phyloP scores from a whole-genome alignment of 352 stramenopile species.

The Phytopythium boreale region DNA sequence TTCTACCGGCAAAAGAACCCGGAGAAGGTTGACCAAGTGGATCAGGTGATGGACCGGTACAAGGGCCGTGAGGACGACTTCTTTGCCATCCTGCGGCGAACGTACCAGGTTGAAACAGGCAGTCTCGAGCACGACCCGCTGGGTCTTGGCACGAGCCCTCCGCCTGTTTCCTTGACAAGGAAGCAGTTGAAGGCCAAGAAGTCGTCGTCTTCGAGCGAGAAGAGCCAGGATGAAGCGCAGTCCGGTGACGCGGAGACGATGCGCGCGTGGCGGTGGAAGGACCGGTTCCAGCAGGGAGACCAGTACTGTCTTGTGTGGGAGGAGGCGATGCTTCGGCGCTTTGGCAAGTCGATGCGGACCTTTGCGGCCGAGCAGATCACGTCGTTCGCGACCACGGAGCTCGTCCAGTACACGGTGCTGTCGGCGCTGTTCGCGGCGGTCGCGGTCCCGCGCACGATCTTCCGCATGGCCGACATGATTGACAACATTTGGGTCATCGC shows the following conservation, averaged over 20 bases:
- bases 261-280: constrained; percentile 81
- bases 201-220: background rate
- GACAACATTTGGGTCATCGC: constrained; percentile 84
- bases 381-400: constrained; percentile 62
- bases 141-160: constrained; percentile 15
- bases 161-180: background rate
- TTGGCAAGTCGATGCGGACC: constrained; percentile 77
- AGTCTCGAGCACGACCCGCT: constrained; percentile 43
- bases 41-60: constrained; percentile 80
- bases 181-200: constrained; percentile 6
- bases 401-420: constrained; percentile 75
- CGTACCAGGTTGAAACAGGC: constrained; percentile 45
- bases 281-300: constrained; percentile 76
- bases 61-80: constrained; percentile 83
- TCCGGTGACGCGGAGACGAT: constrained; percentile 13
- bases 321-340: constrained; percentile 62
- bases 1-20: constrained; percentile 71
- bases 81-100: constrained; percentile 64
- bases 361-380: constrained; percentile 73
- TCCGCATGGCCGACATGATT: constrained; percentile 72
- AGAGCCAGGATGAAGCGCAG: background rate
- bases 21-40: constrained; percentile 77
- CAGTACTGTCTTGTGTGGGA: constrained; percentile 85
- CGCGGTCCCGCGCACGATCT: constrained; percentile 63
- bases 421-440: constrained; percentile 73